Conservation (phyloP, 2,329 filamentous ascomycete genomes). For the Hypoxylon sp. region DNA sequence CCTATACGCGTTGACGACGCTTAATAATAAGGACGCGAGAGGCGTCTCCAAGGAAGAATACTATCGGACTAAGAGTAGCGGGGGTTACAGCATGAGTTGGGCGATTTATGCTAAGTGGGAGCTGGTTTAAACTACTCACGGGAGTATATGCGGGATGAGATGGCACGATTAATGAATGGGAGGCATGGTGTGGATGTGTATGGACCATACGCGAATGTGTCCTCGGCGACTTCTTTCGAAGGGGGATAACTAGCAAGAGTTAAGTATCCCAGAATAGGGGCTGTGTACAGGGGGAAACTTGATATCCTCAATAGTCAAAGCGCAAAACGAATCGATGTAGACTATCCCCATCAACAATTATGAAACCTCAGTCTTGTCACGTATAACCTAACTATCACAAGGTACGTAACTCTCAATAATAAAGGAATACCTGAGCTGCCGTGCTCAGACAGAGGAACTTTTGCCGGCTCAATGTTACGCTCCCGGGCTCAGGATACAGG, state of each 20-base stretch:
- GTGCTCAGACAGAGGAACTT: no score
- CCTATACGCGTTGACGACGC: conserved; percentile 65
- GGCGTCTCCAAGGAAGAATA: conserved; percentile 58
- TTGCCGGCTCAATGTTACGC: no score
- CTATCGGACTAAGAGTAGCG: conserved; percentile 52
- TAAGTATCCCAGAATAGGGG: background rate
- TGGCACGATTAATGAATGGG: background rate
- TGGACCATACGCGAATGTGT: background rate
- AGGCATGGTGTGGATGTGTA: background rate
- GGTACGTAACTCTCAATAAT: no score
- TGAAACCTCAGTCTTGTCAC: no score
- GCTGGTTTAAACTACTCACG: conserved; percentile 49
- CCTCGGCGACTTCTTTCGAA: background rate
- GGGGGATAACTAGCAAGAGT: background rate
- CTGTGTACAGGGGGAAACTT: background rate
- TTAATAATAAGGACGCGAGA: conserved; percentile 56
- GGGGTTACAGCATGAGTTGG: conserved; percentile 56
- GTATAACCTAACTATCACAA: no score
- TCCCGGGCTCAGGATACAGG: no score
- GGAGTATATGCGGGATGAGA: background rate
- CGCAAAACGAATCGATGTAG: no score
- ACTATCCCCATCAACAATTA: no score
- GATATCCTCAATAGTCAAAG: background rate
- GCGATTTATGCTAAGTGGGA: conserved; percentile 59
- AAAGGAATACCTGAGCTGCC: no score